phyloP scores from a whole-genome alignment of 73 alveolate genomes.

The Effrenium voratum region DNA sequence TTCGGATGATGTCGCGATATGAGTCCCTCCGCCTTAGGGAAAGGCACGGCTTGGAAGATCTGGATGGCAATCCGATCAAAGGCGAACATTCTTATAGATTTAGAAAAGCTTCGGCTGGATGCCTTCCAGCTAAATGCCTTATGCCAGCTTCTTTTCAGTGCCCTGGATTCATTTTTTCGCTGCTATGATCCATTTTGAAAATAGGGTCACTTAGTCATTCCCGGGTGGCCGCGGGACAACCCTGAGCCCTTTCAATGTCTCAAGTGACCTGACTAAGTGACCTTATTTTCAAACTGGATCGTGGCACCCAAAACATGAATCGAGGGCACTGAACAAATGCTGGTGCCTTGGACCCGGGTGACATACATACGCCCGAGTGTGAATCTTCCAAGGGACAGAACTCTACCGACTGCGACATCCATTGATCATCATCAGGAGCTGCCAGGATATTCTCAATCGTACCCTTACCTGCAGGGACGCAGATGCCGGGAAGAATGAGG shows the following conservation, averaged over 20 bases:
- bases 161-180: too few species aligned
- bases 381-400: conserved; percentile 67
- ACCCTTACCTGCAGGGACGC: not conserved
- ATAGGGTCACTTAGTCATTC: too few species aligned
- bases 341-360: not conserved
- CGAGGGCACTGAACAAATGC: not conserved
- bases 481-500: not conserved
- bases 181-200: too few species aligned
- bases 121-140: too few species aligned
- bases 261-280: not conserved
- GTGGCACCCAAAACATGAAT: not conserved
- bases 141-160: too few species aligned
- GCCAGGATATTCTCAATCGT: conserved; percentile 49
- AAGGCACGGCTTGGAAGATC: too few species aligned
- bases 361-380: not conserved
- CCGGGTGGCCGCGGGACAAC: too few species aligned
- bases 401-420: conserved; percentile 81
- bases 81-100: too few species aligned
- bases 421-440: conserved; percentile 27
- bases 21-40: conserved; percentile 86
- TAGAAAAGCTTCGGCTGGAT: too few species aligned
- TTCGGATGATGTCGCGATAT: conserved; percentile 31
- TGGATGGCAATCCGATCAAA: too few species aligned
- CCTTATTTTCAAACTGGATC: not conserved
- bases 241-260: too few species aligned